Conservation (phyloP, 2,329 filamentous ascomycete genomes). For the Berkeleyomyces rouxiae region DNA sequence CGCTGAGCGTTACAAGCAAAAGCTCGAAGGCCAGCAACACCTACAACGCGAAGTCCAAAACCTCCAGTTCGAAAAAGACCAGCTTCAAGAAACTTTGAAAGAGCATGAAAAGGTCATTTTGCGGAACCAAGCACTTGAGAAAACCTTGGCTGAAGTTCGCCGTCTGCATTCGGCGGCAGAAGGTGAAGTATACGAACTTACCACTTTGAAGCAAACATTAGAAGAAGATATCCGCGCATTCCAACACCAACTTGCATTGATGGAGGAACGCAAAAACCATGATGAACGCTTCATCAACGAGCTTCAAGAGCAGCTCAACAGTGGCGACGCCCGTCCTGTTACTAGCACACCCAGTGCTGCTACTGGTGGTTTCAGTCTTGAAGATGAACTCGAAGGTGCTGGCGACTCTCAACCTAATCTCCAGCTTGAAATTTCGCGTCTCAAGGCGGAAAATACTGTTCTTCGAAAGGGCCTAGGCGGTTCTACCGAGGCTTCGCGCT, state of each 20-base stretch:
- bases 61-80: constrained; percentile 37
- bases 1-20: constrained; percentile 45
- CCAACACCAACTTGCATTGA: constrained; percentile 31
- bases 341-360: neutral
- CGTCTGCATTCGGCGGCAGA: constrained; percentile 12
- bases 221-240: constrained; percentile 29
- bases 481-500: constrained; percentile 35
- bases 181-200: constrained; percentile 18
- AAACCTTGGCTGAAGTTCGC: constrained; percentile 22
- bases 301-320: constrained; percentile 40
- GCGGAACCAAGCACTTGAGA: constrained; percentile 22
- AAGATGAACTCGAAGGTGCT: constrained; percentile 35
- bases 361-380: constrained; percentile 29
- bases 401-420: constrained; percentile 21
- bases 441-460: constrained; percentile 45
- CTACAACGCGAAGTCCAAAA: constrained; percentile 39
- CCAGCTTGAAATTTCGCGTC: constrained; percentile 36
- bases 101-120: constrained; percentile 22
- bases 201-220: constrained; percentile 29
- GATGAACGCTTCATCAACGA: constrained; percentile 40
- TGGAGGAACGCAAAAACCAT: constrained; percentile 30
- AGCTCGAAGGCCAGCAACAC: constrained; percentile 38
- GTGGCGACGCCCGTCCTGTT: constrained; percentile 17
- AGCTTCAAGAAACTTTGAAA: constrained; percentile 32
- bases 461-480: constrained; percentile 37